Conservation (phyloP, 345 rosid species). For the Syzygium oleosum region DNA sequence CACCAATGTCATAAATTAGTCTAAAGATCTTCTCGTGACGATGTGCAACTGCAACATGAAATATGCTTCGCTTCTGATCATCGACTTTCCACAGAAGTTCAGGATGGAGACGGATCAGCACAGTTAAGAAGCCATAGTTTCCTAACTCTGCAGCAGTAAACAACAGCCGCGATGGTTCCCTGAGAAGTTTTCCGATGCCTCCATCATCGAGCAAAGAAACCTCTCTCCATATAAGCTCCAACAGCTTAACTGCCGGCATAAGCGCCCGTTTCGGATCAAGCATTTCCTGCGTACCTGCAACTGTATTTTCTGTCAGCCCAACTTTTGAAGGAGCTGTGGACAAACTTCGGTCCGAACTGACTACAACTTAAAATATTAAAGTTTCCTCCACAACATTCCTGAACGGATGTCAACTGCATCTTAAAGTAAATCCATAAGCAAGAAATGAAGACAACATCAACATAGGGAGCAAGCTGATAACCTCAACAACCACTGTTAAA, state of each 20-base stretch:
- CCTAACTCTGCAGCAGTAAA: background rate
- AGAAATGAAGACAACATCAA: background rate
- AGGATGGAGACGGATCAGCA: background rate
- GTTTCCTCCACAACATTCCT: background rate
- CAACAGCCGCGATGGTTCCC: background rate
- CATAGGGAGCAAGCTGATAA: background rate
- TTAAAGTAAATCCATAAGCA: background rate
- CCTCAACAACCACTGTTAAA: background rate
- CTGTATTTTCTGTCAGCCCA: background rate
- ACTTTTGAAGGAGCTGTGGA: background rate
- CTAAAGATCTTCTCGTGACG: background rate
- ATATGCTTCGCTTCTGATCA: background rate
- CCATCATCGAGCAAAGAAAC: background rate
- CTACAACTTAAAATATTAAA: background rate
- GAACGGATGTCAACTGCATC: background rate
- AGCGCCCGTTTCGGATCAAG: background rate
- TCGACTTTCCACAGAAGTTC: background rate
- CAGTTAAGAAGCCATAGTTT: background rate
- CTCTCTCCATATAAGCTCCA: background rate
- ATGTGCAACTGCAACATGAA: background rate
- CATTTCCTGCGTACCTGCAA: rapidly evolving
- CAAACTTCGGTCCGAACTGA: background rate
- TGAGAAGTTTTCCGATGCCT: background rate
- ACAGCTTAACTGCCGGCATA: background rate
- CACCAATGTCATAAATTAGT: background rate